phyloP scores from a whole-genome alignment of 495 filamentous ascomycete genomes.

The Hypoxylon trugodes region DNA sequence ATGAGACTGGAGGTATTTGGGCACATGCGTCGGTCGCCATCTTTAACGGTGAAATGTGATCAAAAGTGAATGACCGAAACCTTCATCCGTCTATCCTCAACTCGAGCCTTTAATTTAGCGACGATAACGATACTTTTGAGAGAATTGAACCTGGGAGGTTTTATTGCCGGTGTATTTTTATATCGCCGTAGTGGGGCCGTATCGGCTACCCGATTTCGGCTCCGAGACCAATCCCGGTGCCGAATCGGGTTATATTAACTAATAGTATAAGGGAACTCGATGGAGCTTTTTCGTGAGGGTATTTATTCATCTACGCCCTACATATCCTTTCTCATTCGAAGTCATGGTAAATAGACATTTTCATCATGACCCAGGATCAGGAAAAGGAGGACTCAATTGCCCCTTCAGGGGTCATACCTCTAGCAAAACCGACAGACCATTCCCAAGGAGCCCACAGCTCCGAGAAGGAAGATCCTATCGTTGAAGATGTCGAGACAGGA shows the following conservation, averaged over 20 bases:
- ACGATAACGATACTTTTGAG: background rate
- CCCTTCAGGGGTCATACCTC: too few species aligned
- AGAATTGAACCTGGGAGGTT: background rate
- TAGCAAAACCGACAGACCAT: too few species aligned
- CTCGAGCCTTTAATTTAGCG: background rate
- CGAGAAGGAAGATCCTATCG: background rate
- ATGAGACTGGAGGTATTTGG: constrained; percentile 32
- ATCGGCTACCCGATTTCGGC: constrained; percentile 1
- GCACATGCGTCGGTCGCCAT: constrained; percentile 34
- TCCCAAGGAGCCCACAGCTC: background rate
- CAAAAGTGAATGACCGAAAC: background rate
- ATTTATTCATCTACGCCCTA: too few species aligned
- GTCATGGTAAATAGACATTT: background rate
- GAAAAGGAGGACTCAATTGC: too few species aligned
- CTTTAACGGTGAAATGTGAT: background rate
- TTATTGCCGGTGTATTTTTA: background rate
- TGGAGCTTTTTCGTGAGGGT: too few species aligned
- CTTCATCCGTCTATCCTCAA: too few species aligned
- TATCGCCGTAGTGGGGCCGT: too few species aligned
- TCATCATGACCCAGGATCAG: background rate
- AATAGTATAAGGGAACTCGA: too few species aligned
- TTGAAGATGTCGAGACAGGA: background rate
- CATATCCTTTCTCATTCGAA: background rate
- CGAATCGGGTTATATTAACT: constrained; percentile 14
- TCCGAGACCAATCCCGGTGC: constrained; percentile 2